phyloP scores from a whole-genome alignment of 2,329 filamentous ascomycete genomes.

The Neospermospora avenae region DNA sequence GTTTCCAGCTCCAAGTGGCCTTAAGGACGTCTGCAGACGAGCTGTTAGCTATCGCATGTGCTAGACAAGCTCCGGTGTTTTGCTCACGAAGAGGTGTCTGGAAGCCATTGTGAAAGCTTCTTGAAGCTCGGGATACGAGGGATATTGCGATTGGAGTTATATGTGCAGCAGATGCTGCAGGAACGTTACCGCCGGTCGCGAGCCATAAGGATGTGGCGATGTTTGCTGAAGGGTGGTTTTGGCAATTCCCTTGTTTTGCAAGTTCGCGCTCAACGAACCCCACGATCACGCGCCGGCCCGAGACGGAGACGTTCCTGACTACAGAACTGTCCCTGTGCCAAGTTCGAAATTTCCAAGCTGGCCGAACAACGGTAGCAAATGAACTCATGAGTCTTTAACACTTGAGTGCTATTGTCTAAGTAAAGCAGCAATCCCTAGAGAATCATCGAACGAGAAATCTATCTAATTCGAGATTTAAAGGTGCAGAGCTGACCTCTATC shows the following conservation, averaged over 20 bases:
- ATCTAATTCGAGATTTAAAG: too few species aligned
- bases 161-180: constrained; percentile 35
- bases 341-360: not conserved
- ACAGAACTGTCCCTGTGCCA: not conserved
- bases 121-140: constrained; percentile 3
- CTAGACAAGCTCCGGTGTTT: not conserved
- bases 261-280: not conserved
- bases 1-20: constrained; percentile 8
- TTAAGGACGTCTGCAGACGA: constrained; percentile 13
- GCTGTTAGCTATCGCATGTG: constrained; percentile 20
- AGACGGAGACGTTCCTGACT: too few species aligned
- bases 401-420: too few species aligned
- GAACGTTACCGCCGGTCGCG: constrained; percentile 28
- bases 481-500: too few species aligned
- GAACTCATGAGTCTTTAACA: too few species aligned
- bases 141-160: not conserved
- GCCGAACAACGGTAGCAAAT: too few species aligned
- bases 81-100: constrained; percentile 27
- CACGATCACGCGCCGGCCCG: not conserved
- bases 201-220: constrained; percentile 27
- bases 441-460: too few species aligned
- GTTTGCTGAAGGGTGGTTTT: constrained; percentile 1
- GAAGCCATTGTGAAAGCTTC: constrained; percentile 27
- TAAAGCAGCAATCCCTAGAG: too few species aligned
- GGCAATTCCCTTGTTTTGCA: constrained; percentile 5